A percentile compares a stretch with the other conserved stretches of the same genome.
These are phyloP conservation scores for Parachaetomium inaequale DNA, from an alignment of 495 filamentous ascomycete species.

Conservation along the genomic window DNA sequence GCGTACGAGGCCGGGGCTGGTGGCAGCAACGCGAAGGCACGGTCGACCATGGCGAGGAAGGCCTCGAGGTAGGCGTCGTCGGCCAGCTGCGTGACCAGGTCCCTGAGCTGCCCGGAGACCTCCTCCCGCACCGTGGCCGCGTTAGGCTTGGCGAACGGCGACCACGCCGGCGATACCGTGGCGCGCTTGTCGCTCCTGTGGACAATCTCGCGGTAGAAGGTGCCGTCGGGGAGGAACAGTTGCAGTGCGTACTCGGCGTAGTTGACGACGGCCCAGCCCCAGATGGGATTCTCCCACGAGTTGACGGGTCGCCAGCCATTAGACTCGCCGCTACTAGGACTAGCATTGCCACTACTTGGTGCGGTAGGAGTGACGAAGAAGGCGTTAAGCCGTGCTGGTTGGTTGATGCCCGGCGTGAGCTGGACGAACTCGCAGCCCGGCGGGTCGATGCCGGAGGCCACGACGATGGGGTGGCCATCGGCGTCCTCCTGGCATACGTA, in stretches of 20 bases:
- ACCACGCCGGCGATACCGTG: conserved; percentile 28
- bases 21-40: conserved; percentile 18
- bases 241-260: conserved; percentile 48
- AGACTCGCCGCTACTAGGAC: too few relatives aligned
- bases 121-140: conserved; percentile 6
- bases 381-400: conserved; percentile 43
- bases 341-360: too few relatives aligned
- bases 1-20: conserved; percentile 37
- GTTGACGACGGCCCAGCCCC: conserved; percentile 55
- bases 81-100: conserved; percentile 30
- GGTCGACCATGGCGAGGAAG: conserved; percentile 40
- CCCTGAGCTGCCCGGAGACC: conserved; percentile 33
- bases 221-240: conserved; percentile 47
- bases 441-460: too few relatives aligned
- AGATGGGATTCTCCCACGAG: conserved; percentile 50
- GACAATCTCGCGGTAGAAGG: conserved; percentile 50
- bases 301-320: conserved; percentile 28
- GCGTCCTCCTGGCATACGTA: too few relatives aligned
- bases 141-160: conserved; percentile 31
- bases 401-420: conserved; percentile 49
- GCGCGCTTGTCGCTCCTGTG: conserved; percentile 28
- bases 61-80: conserved; percentile 34
- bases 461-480: not conserved
- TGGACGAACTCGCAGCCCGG: conserved; percentile 47
- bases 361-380: conserved; percentile 20